Conservation (phyloP, 192 early-diverging fungal species). For the Backusella parvicylindrica region DNA sequence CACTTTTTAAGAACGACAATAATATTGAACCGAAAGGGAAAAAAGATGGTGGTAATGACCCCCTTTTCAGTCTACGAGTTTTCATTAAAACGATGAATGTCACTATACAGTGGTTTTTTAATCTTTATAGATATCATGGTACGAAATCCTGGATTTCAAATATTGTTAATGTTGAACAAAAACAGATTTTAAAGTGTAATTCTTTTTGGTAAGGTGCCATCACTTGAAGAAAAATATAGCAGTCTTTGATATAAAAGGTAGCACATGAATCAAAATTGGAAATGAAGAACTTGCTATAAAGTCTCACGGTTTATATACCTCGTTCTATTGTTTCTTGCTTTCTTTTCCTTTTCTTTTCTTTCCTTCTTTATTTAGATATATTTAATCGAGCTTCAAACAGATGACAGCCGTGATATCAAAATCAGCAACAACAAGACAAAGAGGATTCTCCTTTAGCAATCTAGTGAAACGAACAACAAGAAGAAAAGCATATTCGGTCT, state of each 20-base stretch:
- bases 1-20: too few species aligned
- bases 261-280: background rate
- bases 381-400: too few species aligned
- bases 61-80: too few species aligned
- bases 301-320: background rate
- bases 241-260: background rate
- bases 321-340: too few species aligned
- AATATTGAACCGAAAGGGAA: too few species aligned
- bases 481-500: conserved; percentile 28
- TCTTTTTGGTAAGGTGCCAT: background rate
- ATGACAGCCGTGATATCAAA: too few species aligned
- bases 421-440: conserved; percentile 6
- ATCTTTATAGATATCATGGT: too few species aligned
- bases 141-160: background rate
- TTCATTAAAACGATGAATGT: too few species aligned
- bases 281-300: background rate
- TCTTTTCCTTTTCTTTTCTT: too few species aligned
- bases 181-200: background rate
- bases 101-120: too few species aligned
- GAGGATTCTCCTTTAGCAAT: conserved; percentile 10
- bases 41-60: too few species aligned
- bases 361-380: too few species aligned
- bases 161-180: background rate
- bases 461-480: conserved; percentile 18
- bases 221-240: background rate